A percentile compares a stretch with the other conserved stretches of the same genome.
Conservation (phyloP, 106 monocot genomes). For the Vanilla planifolia region DNA sequence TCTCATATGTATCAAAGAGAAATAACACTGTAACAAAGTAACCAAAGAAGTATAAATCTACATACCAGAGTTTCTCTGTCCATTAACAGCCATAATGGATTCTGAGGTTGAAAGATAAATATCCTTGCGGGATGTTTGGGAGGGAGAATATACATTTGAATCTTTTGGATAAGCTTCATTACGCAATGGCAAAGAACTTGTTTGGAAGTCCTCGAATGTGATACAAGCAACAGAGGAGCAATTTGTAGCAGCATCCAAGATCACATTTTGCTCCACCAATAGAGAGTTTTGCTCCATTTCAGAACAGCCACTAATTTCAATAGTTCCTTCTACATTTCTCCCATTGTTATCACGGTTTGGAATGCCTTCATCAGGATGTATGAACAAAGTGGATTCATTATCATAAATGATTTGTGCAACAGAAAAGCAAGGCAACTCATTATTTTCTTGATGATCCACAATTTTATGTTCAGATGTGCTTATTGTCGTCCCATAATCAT, state of each 20-base stretch:
- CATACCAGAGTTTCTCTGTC: slow-evolving; percentile 21
- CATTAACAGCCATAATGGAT: background rate
- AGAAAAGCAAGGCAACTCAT: slow-evolving; percentile 6
- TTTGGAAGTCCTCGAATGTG: slow-evolving; percentile 9
- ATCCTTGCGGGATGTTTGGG: slow-evolving; percentile 11
- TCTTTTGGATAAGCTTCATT: background rate
- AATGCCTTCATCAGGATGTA: slow-evolving; percentile 7
- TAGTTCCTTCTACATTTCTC: slow-evolving; percentile 7
- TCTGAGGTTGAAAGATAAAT: slow-evolving; percentile 14
- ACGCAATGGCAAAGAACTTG: slow-evolving; percentile 2
- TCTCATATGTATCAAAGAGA: no score
- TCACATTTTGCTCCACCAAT: slow-evolving; percentile 6
- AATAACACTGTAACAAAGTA: no score
- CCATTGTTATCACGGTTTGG: slow-evolving; percentile 11
- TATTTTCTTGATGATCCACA: slow-evolving; percentile 9
- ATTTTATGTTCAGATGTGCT: background rate
- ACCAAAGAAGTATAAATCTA: no score
- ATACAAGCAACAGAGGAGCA: background rate
- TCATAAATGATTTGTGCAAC: slow-evolving; percentile 1
- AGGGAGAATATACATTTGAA: slow-evolving; percentile 5
- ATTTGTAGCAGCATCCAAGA: slow-evolving; percentile 6
- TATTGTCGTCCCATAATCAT: background rate
- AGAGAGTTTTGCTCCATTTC: slow-evolving; percentile 6
- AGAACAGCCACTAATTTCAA: slow-evolving; percentile 4
- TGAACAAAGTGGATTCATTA: slow-evolving; percentile 8